A percentile compares a stretch with the other conserved stretches of the same genome.
Evolutionary conservation across 768 basidiomycete genomes (phyloP).

Genomic region (Rhodocollybia butyracea): DNA sequence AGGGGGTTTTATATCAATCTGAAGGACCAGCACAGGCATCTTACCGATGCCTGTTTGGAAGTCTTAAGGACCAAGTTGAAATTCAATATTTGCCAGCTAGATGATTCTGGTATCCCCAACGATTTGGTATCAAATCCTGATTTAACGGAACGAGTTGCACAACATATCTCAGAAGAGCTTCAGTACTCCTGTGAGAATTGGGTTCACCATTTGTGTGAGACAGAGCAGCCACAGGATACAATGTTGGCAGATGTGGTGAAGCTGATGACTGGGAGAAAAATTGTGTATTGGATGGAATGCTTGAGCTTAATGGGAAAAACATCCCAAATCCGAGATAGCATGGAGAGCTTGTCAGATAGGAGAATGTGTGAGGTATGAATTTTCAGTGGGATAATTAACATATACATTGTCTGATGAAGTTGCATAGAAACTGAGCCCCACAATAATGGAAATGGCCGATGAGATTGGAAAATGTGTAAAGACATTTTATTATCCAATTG

Average conservation of each 20-base stretch:
- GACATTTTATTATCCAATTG: neutral
- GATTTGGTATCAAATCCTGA: neutral
- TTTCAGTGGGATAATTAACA: too few relatives aligned
- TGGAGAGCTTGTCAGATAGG: neutral
- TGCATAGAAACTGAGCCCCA: too few relatives aligned
- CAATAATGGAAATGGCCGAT: too few relatives aligned
- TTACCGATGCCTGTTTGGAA: neutral
- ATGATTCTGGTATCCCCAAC: neutral
- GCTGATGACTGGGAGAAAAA: neutral
- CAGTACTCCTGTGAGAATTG: neutral
- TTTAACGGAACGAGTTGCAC: neutral
- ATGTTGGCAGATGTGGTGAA: neutral
- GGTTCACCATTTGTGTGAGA: neutral
- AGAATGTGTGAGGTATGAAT: too few relatives aligned
- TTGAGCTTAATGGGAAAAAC: neutral
- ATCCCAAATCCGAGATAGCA: neutral
- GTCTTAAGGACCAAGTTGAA: neutral
- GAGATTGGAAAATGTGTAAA: neutral
- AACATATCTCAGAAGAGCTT: neutral
- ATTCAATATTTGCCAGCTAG: neutral
- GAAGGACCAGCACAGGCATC: neutral
- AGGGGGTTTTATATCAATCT: neutral
- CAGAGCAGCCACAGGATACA: neutral
- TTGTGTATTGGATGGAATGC: neutral
- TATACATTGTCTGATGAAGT: too few relatives aligned